Evolutionary conservation across 345 rosid species (phyloP), one percentile per base, ranked within the genome.

Genomic region (Euclidium syriacum): DNA sequence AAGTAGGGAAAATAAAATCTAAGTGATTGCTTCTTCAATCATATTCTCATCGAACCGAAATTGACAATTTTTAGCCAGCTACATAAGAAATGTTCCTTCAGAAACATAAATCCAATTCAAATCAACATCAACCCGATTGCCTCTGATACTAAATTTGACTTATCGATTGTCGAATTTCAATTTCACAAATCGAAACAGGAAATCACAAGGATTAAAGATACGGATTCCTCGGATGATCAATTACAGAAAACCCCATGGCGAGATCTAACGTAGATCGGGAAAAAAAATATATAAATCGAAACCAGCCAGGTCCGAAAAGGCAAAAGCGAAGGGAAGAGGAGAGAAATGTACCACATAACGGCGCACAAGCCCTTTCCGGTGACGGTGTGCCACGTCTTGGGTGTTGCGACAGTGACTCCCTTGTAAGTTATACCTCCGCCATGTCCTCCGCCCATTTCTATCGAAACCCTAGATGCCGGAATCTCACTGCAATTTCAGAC

Each of bases 301-400:
- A n/a, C n/a, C n/a, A n/a, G n/a, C n/a, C n/a, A n/a, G n/a, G 16
- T 4, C 19, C 7, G 2, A n/a, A 11, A 16, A 18, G 9, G 8
- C 1, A 35, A 29, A 6, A 14, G 2, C 14, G 7, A 55, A 68
- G 60, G 22, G 1, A 34, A 51, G 44, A n/a, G 5, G 29, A 14
- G 52, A 52, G 49, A 56, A 18, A 65, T 24, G 54, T 73, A 87
- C 95, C 97, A 90, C 95, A 85, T 90, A 68, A 87, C 75, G 44
- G 94, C 97, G 67, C 95, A 85, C 70, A 91, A 65, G 60, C 91
- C 98, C 64, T 91, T 91, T 36, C 98, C 96, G 53, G 96, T 86
- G 64, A 84, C 83, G 43, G 62, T 51, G 70, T 91, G 96, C 95
- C 96, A 91, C 60, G 91, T 76, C 85, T 88, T 91, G 0, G 96